These are phyloP conservation scores for Salix caprea DNA, from an alignment of 345 rosid genomes.

Conservation along the genomic window DNA sequence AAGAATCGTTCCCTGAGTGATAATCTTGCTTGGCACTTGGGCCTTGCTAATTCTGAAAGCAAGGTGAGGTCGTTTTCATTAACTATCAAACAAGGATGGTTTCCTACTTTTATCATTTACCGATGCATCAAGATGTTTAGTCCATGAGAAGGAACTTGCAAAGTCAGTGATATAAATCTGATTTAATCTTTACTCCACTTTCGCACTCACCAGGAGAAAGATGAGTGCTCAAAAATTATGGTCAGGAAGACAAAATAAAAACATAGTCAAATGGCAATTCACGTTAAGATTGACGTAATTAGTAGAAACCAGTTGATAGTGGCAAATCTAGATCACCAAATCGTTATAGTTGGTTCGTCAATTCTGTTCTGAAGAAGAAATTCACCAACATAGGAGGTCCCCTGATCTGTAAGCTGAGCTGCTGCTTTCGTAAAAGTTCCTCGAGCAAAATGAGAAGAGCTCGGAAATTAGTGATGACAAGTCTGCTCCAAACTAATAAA, in stretches of 20 bases:
- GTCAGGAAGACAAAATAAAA: neutral
- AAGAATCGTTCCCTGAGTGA: neutral
- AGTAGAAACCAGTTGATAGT: neutral
- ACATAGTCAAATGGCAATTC: constrained; percentile 13
- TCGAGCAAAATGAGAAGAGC: constrained; percentile 1
- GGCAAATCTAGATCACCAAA: constrained; percentile 6
- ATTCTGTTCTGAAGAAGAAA: constrained; percentile 8
- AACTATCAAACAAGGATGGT: constrained; percentile 25
- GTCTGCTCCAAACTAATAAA: neutral
- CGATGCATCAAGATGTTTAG: neutral
- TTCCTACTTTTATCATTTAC: constrained; percentile 26
- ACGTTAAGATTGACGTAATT: constrained; percentile 3
- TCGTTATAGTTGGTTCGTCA: constrained; percentile 22
- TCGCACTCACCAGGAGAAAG: neutral
- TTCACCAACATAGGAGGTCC: neutral
- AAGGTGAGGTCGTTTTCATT: constrained; percentile 29
- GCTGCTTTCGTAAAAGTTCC: constrained; percentile 8
- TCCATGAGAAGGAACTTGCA: neutral
- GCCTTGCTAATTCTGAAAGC: constrained; percentile 27
- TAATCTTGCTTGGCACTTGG: neutral
- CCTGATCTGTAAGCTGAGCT: constrained; percentile 8
- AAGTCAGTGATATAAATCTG: neutral
- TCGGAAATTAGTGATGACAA: neutral
- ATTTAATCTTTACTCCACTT: constrained; percentile 1
- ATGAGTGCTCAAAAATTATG: constrained; percentile 6